Conservation (phyloP, 345 rosid species). For the Aquilaria yunnanensis region DNA sequence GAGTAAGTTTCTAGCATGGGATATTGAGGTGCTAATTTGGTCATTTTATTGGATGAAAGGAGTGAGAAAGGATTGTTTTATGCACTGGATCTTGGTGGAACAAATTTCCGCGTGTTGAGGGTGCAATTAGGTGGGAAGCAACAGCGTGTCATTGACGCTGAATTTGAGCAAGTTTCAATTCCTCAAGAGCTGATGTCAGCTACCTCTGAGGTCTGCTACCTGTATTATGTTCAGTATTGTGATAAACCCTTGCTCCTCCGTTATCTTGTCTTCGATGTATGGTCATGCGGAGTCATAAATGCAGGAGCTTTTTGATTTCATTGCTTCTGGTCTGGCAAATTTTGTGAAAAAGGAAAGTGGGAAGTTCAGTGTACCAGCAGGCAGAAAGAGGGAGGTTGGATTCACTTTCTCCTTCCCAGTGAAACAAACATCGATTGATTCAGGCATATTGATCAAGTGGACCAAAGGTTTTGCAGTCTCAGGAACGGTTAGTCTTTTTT, state of each 20-base stretch:
- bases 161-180: constrained; percentile 65
- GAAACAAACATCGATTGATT: constrained; percentile 63
- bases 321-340: constrained; percentile 51
- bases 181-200: constrained; percentile 70
- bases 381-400: constrained; percentile 71
- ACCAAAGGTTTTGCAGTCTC: constrained; percentile 84
- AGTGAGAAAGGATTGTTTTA: constrained; percentile 79
- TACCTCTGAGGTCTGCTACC: constrained; percentile 57
- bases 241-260: neutral
- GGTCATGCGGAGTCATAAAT: neutral
- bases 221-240: neutral
- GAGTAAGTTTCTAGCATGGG: no score
- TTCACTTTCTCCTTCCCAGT: constrained; percentile 92
- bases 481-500: constrained; percentile 54
- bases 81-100: constrained; percentile 92
- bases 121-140: constrained; percentile 72
- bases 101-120: constrained; percentile 70
- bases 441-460: constrained; percentile 79
- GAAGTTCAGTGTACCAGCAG: constrained; percentile 40
- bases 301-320: constrained; percentile 77
- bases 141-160: constrained; percentile 49
- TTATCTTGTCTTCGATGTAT: neutral
- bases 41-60: constrained; percentile 26
- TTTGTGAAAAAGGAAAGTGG: constrained; percentile 51
- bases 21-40: no score